Percentiles rank a stretch among this genome's conserved stretches.
phyloP scores from a whole-genome alignment of 352 stramenopile species.

The Phytopythium vexans region DNA sequence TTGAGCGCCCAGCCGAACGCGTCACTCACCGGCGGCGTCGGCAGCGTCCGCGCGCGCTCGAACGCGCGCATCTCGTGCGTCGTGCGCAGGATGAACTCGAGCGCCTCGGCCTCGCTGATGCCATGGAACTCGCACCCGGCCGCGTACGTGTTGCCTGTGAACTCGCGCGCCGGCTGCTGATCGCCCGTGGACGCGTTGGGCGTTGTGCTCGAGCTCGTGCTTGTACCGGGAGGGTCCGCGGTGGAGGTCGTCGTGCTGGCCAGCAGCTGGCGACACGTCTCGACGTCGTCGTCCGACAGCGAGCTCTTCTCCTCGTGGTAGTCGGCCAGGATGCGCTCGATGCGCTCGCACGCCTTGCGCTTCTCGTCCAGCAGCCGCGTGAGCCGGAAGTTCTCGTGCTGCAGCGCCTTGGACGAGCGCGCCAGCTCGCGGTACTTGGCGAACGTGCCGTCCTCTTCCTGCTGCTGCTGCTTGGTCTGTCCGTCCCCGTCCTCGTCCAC shows the following conservation, averaged over 20 bases:
- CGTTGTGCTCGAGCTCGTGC: neutral
- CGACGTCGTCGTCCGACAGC: conserved; percentile 4
- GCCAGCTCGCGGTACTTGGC: conserved; percentile 28
- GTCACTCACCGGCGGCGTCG: conserved; percentile 7
- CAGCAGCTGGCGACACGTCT: neutral
- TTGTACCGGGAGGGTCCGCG: conserved; percentile 6
- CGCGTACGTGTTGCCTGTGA: conserved; percentile 1
- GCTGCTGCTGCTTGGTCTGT: neutral
- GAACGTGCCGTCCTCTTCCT: conserved; percentile 8
- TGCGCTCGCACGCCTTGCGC: conserved; percentile 34
- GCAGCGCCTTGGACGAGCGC: conserved; percentile 28
- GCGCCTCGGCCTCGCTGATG: conserved; percentile 27
- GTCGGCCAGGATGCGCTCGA: conserved; percentile 39
- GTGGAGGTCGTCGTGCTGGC: conserved; percentile 1
- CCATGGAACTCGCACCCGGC: neutral
- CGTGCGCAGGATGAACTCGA: conserved; percentile 26
- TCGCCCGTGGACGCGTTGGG: neutral
- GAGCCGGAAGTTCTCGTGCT: conserved; percentile 34
- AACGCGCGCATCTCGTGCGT: conserved; percentile 20
- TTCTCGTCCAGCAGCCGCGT: conserved; percentile 29
- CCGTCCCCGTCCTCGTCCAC: neutral
- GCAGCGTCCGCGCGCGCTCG: conserved; percentile 6
- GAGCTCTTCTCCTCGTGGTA: conserved; percentile 34
- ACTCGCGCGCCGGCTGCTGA: too few relatives aligned
- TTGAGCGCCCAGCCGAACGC: conserved; percentile 40